Evolutionary conservation across 2,329 filamentous ascomycete species (phyloP).

Genomic region (Septoria linicola): DNA sequence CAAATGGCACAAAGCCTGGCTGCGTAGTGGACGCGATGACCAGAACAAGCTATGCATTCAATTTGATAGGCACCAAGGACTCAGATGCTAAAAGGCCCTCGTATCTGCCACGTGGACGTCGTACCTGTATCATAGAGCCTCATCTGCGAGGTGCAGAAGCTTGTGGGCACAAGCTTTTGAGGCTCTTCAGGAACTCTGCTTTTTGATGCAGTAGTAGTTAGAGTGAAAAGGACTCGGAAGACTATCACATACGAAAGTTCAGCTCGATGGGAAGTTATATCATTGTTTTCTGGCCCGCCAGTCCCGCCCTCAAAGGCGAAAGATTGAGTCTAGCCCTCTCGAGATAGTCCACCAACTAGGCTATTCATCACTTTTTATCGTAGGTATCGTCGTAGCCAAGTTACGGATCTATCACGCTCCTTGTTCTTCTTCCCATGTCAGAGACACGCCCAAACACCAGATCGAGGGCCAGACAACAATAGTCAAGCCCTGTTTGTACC

Average conservation of each 20-base stretch:
- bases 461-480: neutral
- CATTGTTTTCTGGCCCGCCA: neutral
- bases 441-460: slow-evolving; percentile 1
- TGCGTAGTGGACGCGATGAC: too few relatives aligned
- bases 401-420: slow-evolving; percentile 6
- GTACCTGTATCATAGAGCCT: too few relatives aligned
- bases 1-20: neutral
- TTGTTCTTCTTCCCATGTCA: slow-evolving; percentile 8
- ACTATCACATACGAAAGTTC: neutral
- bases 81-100: too few relatives aligned
- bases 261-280: neutral
- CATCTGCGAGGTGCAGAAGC: too few relatives aligned
- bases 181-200: too few relatives aligned
- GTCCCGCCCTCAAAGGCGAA: neutral
- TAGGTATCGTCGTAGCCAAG: slow-evolving; percentile 14
- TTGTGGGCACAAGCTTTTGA: too few relatives aligned
- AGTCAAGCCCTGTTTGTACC: neutral
- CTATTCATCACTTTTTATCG: slow-evolving; percentile 1
- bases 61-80: too few relatives aligned
- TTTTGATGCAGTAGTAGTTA: neutral
- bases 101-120: too few relatives aligned
- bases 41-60: too few relatives aligned
- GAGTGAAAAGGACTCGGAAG: neutral
- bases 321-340: neutral
- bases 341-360: slow-evolving; percentile 1